These are phyloP conservation scores for Cubamyces sp. DNA, from an alignment of 768 basidiomycete species.

Conservation along the genomic window DNA sequence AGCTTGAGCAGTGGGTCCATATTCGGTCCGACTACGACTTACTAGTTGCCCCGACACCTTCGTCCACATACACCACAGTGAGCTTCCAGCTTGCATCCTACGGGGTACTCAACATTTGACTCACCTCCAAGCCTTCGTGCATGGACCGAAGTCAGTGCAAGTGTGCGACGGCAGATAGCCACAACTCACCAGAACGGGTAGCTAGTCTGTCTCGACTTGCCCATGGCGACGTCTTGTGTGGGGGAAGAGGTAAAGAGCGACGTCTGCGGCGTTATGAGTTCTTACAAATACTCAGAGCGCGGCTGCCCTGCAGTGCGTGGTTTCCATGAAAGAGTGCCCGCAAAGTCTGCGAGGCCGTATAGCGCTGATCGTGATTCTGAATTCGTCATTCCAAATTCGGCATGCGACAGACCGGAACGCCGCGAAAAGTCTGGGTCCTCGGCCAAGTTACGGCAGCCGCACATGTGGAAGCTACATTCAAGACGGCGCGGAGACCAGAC, in stretches of 20 bases:
- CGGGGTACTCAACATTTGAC: slow-evolving; percentile 4
- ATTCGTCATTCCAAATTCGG: slow-evolving; percentile 19
- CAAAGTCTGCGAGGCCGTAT: slow-evolving; percentile 9
- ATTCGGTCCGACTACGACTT: slow-evolving; percentile 16
- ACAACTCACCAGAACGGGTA: slow-evolving; percentile 38
- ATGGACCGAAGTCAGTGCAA: neutral
- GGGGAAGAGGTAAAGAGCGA: neutral
- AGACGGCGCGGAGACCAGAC: neutral
- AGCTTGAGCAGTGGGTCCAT: neutral
- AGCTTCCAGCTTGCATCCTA: neutral
- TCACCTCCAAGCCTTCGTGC: slow-evolving; percentile 39
- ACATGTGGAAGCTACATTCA: neutral
- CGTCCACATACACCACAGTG: neutral
- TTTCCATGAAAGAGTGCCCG: slow-evolving; percentile 20
- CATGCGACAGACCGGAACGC: slow-evolving; percentile 3
- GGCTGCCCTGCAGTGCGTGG: slow-evolving; percentile 23
- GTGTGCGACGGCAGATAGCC: neutral
- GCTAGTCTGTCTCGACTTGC: slow-evolving; percentile 19
- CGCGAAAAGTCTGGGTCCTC: slow-evolving; percentile 11
- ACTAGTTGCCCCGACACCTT: slow-evolving; percentile 44
- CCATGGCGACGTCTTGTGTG: slow-evolving; percentile 8
- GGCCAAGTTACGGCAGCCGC: neutral
- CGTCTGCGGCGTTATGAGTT: slow-evolving; percentile 5
- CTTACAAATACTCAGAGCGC: slow-evolving; percentile 18
- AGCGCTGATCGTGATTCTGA: slow-evolving; percentile 10